These are phyloP conservation scores for Colletotrichum lentis DNA, from an alignment of 2,329 filamentous ascomycete species.

Conservation along the genomic window DNA sequence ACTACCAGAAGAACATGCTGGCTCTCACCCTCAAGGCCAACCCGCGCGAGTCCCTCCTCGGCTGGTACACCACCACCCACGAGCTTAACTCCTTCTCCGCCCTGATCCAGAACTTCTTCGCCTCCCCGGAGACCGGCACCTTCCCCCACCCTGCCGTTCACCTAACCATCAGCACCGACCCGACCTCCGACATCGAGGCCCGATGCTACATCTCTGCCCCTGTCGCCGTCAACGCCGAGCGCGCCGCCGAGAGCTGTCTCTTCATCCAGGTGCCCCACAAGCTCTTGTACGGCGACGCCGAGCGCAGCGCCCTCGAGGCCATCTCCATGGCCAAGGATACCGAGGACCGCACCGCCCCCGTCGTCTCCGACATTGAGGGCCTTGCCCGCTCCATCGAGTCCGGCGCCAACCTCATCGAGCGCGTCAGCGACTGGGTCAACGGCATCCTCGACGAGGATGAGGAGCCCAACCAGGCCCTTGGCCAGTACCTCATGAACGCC, in stretches of 20 bases:
- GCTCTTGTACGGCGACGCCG: conserved; percentile 83
- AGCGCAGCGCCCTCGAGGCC: conserved; percentile 75
- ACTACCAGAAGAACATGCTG: conserved; percentile 99
- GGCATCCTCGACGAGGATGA: conserved; percentile 94
- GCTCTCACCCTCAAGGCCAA: conserved; percentile 91
- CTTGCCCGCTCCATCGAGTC: conserved; percentile 87
- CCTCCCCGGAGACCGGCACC: conserved; percentile 93
- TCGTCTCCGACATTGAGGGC: conserved; percentile 89
- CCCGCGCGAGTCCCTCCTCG: conserved; percentile 91
- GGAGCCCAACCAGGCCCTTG: conserved; percentile 87
- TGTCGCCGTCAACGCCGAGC: conserved; percentile 92
- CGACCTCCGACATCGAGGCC: conserved; percentile 87
- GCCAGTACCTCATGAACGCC: conserved; percentile 94
- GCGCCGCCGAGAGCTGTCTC: conserved; percentile 92
- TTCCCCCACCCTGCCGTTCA: conserved; percentile 98
- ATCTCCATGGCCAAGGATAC: conserved; percentile 82
- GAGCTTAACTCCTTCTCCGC: conserved; percentile 99
- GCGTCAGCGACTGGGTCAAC: conserved; percentile 90
- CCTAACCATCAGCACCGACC: conserved; percentile 89
- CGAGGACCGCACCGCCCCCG: conserved; percentile 75
- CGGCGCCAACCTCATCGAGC: conserved; percentile 87
- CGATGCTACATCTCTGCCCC: conserved; percentile 95
- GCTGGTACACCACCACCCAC: conserved; percentile 97
- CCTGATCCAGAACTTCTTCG: conserved; percentile 99
- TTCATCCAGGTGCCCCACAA: conserved; percentile 98